Evolutionary conservation across 1,284 basidiomycete genomes (phyloP).

Genomic region (Cronartium ribicola): DNA sequence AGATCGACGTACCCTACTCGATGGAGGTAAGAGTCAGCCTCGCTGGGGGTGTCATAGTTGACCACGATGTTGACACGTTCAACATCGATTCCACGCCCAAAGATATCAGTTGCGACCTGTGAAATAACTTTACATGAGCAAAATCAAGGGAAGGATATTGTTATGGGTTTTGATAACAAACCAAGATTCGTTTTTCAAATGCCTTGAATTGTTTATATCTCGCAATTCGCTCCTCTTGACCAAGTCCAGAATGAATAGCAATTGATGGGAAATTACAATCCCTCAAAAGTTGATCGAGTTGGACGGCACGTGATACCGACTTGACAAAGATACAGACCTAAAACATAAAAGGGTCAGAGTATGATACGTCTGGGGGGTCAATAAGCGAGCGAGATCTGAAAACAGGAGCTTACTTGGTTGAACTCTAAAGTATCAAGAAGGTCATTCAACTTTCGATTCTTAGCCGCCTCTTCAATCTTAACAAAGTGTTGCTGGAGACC

Average conservation of each 20-base stretch:
- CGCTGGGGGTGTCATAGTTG: constrained; percentile 74
- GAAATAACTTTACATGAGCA: neutral
- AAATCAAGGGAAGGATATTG: neutral
- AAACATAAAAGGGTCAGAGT: neutral
- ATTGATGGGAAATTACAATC: constrained; percentile 99
- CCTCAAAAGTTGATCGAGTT: constrained; percentile 89
- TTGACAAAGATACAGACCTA: constrained; percentile 99
- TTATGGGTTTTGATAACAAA: neutral
- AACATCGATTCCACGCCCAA: constrained; percentile 94
- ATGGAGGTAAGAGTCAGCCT: constrained; percentile 97
- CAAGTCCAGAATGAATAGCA: constrained; percentile 88
- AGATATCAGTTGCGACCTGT: constrained; percentile 80
- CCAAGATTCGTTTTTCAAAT: constrained; percentile 94
- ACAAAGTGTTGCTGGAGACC: constrained; percentile 99
- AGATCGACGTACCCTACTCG: constrained; percentile 65
- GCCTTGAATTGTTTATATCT: constrained; percentile 99
- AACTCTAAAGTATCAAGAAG: constrained; percentile 94
- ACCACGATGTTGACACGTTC: constrained; percentile 95
- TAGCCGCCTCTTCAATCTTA: constrained; percentile 86
- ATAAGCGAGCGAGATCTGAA: neutral
- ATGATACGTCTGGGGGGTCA: neutral
- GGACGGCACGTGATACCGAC: constrained; percentile 91
- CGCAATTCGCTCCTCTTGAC: constrained; percentile 92
- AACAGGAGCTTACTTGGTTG: constrained; percentile 71
- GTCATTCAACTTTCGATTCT: constrained; percentile 98